Base-by-base conservation (phyloP, 768 basidiomycete species). In the Amanita pallidorosea region DNA sequence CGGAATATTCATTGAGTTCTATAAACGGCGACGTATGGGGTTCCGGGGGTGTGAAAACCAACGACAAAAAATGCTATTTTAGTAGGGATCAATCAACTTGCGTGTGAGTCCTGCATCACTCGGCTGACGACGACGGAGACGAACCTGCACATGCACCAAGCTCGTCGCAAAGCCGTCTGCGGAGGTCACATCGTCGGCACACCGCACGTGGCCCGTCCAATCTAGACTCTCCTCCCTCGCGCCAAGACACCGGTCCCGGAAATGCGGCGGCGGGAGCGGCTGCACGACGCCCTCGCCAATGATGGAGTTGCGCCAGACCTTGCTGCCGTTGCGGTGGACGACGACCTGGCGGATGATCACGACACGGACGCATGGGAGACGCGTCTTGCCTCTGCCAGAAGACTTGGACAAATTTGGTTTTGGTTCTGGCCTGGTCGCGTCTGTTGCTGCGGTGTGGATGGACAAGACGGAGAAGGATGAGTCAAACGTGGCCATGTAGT, bases 51-150 rank as follows among this genome's bases (percentile, higher is more conserved):
- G 66, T 56, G 41, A 84, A 55, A 3, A 68, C 64, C 22, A 83
- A 60, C 13, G 72, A 67, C 27, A 85, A 69, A 53, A 73, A 83
- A 56, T 85, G 82, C 83, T 84, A 54, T 42, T 17, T n/a, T n/a
- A n/a, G n/a, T n/a, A n/a, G 45, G 40, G 37, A 37, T 34, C 49
- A n/a, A 3, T 41, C 37, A 37, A 34, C 34, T 15, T 34, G 31
- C 31, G 31, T n/a, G n/a, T n/a, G n/a, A n/a, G n/a, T 41, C 33
- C 29, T 57, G 31, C 52, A 49, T 50, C 34, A 20, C n/a, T n/a
- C 17, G 11, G n/a, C 18, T 22, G 31, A 40, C 7, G n/a, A 40
- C 12, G 13, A 15, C 22, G 12, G n/a, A n/a, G n/a, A 59, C 66
- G 57, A 50, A 72, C 74, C 61, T 71, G 70, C 40, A 74, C 68